Evolutionary conservation across 1,139 yeast genomes (phyloP).

Genomic region (Candida smagusa): DNA sequence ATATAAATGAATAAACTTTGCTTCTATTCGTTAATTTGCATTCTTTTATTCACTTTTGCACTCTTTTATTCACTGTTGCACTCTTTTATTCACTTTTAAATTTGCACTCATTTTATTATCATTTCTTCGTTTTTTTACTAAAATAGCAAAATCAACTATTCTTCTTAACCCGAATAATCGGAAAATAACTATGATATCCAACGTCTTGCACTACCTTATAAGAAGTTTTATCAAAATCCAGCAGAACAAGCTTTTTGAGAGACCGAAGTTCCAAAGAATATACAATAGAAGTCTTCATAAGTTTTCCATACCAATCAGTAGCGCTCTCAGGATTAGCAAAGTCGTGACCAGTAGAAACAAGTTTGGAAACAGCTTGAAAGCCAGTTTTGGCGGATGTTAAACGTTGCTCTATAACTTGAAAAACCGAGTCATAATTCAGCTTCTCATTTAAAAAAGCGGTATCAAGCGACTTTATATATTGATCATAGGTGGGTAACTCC

Average conservation of each 20-base stretch:
- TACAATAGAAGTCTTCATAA: constrained; percentile 25
- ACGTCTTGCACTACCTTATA: constrained; percentile 16
- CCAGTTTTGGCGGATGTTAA: constrained; percentile 9
- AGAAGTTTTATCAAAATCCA: constrained; percentile 5
- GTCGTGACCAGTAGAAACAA: constrained; percentile 11
- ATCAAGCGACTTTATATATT: constrained; percentile 22
- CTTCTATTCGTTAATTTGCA: too few relatives aligned
- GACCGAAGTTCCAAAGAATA: constrained; percentile 19
- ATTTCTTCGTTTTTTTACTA: too few relatives aligned
- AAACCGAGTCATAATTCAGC: constrained; percentile 8
- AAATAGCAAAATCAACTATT: too few relatives aligned
- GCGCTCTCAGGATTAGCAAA: constrained; percentile 17
- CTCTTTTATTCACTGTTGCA: too few relatives aligned
- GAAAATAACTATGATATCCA: constrained; percentile 42
- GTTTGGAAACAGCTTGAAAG: constrained; percentile 8
- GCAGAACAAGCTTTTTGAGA: constrained; percentile 9
- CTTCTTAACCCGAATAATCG: constrained; percentile 20
- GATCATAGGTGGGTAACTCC: constrained; percentile 48
- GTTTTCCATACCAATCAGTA: constrained; percentile 20
- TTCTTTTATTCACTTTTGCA: too few relatives aligned
- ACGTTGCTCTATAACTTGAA: constrained; percentile 10
- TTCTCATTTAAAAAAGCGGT: constrained; percentile 7
- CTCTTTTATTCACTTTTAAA: too few relatives aligned
- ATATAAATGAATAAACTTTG: too few relatives aligned
- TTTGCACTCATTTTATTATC: too few relatives aligned